A percentile compares a stretch with the other conserved stretches of the same genome.
These are phyloP conservation scores for Begonia fuchsioides DNA, from an alignment of 306 rosid genomes.

Conservation along the genomic window DNA sequence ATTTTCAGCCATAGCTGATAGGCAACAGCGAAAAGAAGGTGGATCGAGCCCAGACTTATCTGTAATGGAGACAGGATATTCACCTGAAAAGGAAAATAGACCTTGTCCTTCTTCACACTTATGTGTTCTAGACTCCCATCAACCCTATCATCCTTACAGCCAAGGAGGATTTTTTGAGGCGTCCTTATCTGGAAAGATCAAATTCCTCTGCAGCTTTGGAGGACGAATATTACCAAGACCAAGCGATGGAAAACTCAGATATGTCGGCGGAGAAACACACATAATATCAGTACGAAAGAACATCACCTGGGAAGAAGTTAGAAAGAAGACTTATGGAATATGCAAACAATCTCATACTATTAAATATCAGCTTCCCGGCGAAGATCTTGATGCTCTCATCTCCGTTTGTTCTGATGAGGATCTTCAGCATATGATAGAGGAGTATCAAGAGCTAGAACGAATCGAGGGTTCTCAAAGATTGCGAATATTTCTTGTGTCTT, in stretches of 20 bases:
- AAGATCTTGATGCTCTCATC: conserved; percentile 92
- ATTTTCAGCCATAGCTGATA: conserved; percentile 27
- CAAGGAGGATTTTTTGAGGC: conserved; percentile 24
- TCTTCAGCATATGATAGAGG: conserved; percentile 85
- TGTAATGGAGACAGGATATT: conserved; percentile 21
- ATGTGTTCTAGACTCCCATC: conserved; percentile 34
- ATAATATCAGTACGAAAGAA: conserved; percentile 50
- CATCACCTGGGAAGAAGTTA: conserved; percentile 44
- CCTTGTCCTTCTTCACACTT: conserved; percentile 21
- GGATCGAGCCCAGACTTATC: conserved; percentile 33
- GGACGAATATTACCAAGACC: conserved; percentile 86
- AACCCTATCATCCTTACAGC: conserved; percentile 28
- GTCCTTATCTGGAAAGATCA: conserved; percentile 40
- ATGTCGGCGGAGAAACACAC: conserved; percentile 85
- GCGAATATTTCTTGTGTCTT: conserved; percentile 67
- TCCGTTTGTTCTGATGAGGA: conserved; percentile 92
- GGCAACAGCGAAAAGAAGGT: conserved; percentile 20
- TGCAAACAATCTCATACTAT: conserved; percentile 58
- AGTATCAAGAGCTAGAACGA: conserved; percentile 68
- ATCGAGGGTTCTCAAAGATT: conserved; percentile 61
- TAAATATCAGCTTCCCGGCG: conserved; percentile 96
- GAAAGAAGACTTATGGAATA: conserved; percentile 48
- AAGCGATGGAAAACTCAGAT: conserved; percentile 70
- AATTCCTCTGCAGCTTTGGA: conserved; percentile 87
- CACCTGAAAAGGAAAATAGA: conserved; percentile 34